These are phyloP conservation scores for Ceratopteris richardii DNA, from an alignment of 75 land plant species.

Conservation along the genomic window DNA sequence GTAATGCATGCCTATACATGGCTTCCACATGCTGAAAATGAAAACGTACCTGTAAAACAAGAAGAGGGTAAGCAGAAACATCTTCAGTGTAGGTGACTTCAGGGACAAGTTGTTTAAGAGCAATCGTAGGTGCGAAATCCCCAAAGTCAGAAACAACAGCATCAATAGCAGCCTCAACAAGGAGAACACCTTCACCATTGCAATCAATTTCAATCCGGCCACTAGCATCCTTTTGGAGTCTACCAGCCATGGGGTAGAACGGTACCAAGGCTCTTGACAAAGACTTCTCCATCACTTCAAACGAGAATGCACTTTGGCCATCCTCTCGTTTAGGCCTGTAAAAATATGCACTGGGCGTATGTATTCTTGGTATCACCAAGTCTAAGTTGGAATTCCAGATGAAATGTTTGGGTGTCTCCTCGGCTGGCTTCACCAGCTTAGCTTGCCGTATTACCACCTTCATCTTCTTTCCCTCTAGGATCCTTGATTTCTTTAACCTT, in stretches of 20 bases:
- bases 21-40: too few relatives aligned
- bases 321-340: slow-evolving; percentile 11
- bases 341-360: slow-evolving; percentile 44
- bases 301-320: slow-evolving; percentile 43
- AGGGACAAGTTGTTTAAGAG: slow-evolving; percentile 28
- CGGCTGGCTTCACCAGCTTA: slow-evolving; percentile 19
- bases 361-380: slow-evolving; percentile 29
- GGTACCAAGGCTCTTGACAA: slow-evolving; percentile 44
- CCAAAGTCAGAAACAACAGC: slow-evolving; percentile 22
- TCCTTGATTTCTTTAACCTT: too few relatives aligned
- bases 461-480: too few relatives aligned
- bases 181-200: slow-evolving; percentile 52
- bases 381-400: slow-evolving; percentile 57
- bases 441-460: neutral
- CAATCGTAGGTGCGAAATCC: slow-evolving; percentile 40
- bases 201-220: slow-evolving; percentile 58
- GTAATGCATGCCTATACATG: too few relatives aligned
- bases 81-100: too few relatives aligned
- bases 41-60: too few relatives aligned
- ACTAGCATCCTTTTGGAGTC: slow-evolving; percentile 25
- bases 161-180: slow-evolving; percentile 46
- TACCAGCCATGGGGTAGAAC: slow-evolving; percentile 71
- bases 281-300: slow-evolving; percentile 31
- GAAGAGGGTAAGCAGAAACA: too few relatives aligned
- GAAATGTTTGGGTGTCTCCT: slow-evolving; percentile 13